phyloP scores from a whole-genome alignment of 169 alveolate genomes.

The Eimeria brunetti region DNA sequence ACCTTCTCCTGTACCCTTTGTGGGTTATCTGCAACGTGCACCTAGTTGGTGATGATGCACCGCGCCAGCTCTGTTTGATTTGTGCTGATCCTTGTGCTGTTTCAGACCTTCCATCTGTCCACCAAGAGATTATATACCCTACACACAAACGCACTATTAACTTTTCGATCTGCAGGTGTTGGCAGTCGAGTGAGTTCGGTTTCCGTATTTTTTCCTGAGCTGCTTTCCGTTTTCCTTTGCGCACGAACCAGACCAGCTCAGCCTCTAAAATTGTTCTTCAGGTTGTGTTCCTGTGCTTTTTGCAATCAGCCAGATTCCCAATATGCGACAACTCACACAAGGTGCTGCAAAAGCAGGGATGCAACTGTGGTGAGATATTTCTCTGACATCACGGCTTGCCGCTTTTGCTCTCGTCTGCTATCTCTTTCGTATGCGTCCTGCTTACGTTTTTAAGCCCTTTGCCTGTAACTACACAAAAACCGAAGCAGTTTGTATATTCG shows the following conservation, averaged over 20 bases:
- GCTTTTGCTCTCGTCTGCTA: neutral
- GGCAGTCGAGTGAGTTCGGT: slow-evolving; percentile 84
- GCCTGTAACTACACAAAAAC: neutral
- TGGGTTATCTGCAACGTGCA: too few species aligned
- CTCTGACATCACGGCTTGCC: neutral
- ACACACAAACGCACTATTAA: slow-evolving; percentile 81
- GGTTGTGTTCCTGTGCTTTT: neutral
- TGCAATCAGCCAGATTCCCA: slow-evolving; percentile 86
- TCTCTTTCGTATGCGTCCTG: neutral
- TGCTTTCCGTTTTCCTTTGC: neutral
- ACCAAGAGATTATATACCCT: slow-evolving; percentile 81
- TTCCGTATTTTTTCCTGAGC: neutral
- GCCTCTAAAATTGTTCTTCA: neutral
- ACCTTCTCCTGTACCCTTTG: neutral
- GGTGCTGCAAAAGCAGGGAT: slow-evolving; percentile 87
- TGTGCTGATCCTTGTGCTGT: neutral
- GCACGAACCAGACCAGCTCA: neutral
- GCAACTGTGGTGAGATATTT: slow-evolving; percentile 85
- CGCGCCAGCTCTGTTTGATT: neutral
- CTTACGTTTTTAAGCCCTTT: neutral
- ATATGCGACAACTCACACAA: slow-evolving; percentile 91
- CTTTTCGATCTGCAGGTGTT: slow-evolving; percentile 89
- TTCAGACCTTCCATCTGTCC: slow-evolving; percentile 76
- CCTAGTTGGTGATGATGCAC: neutral
- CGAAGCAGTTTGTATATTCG: neutral